These are phyloP conservation scores for Fusarium nanum DNA, from an alignment of 2,329 filamentous ascomycete genomes.

Conservation along the genomic window DNA sequence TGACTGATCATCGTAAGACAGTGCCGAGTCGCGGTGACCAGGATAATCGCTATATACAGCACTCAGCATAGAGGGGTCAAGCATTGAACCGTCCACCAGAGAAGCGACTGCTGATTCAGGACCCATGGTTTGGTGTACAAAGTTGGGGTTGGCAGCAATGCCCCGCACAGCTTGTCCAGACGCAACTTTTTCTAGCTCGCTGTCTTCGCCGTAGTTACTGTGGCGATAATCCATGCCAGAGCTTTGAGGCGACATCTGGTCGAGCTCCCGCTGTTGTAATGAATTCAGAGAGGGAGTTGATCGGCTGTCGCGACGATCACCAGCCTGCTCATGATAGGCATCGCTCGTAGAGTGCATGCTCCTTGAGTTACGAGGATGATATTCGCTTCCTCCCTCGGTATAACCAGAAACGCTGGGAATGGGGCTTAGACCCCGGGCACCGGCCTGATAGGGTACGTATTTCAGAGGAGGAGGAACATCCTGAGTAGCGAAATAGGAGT, in stretches of 20 bases:
- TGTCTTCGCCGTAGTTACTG: constrained; percentile 63
- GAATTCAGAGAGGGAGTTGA: constrained; percentile 52
- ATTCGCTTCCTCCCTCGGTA: constrained; percentile 74
- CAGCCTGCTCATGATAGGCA: constrained; percentile 69
- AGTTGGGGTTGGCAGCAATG: constrained; percentile 78
- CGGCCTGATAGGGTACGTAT: constrained; percentile 75
- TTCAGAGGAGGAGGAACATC: constrained; percentile 73
- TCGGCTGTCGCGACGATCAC: constrained; percentile 50
- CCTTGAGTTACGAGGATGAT: constrained; percentile 67
- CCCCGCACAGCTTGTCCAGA: constrained; percentile 77
- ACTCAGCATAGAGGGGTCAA: constrained; percentile 73
- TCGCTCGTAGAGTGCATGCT: constrained; percentile 62
- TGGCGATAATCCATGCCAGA: constrained; percentile 67
- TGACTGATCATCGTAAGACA: constrained; percentile 48
- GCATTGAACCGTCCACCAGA: constrained; percentile 78
- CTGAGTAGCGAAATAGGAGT: constrained; percentile 67
- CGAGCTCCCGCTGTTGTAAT: constrained; percentile 61
- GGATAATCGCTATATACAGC: constrained; percentile 64
- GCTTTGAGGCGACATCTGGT: constrained; percentile 65
- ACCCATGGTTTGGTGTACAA: constrained; percentile 76
- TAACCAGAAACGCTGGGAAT: constrained; percentile 94
- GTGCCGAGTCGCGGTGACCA: constrained; percentile 54
- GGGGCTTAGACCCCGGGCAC: constrained; percentile 81
- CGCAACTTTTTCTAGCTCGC: constrained; percentile 68
- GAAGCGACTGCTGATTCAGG: constrained; percentile 94